Evolutionary conservation across 169 alveolate genomes (phyloP), one percentile per base, ranked within the genome.

Genomic region (Cryptosporidium parvum): DNA sequence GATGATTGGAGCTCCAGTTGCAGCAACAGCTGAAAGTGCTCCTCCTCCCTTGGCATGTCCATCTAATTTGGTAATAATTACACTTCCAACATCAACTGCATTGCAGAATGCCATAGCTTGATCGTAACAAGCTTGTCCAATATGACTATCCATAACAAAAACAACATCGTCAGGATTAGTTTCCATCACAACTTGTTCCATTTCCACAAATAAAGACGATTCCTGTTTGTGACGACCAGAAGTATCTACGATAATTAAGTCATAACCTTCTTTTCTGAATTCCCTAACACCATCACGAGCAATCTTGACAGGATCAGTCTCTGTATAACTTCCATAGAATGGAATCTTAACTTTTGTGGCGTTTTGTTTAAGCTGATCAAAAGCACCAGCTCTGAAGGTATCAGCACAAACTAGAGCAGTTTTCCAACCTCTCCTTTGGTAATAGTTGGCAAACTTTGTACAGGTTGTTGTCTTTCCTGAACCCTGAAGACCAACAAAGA

Each of bases 11-110:
- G 99, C 93, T 85, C 95, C 96, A 85, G 98, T 93, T 93, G 99
- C 96, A 92, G 99, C 94, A 93, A 99, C 95, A 5, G 99, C 99
- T 3, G 99, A 97, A 18, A 99, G 94, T 1, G 99, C 99, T 16
- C 99, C 99, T n/a, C 99, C 99, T n/a, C 99, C 99, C 92, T 97
- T 98, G 2, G 99, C 99, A 75, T 98, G 99, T 48, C 99, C 99
- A 93, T 99, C 99, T n/a, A 99, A 94, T 91, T 99, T 99, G 26
- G 99, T 99, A 85, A 99, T 94, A 91, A 99, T 98, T 16, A 99
- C 99, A 85, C 98, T 95, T n/a, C 99, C 99, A 45, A 98, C 99
- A 72, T 94, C 96, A 39, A 98, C 98, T 10, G 99, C 98, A 29
- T 96, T 95, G 91, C 97, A 96, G 94, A 98, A 98, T 16, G 99